These are phyloP conservation scores for Exophiala bonariae DNA, from an alignment of 2,329 filamentous ascomycete species.

Conservation along the genomic window DNA sequence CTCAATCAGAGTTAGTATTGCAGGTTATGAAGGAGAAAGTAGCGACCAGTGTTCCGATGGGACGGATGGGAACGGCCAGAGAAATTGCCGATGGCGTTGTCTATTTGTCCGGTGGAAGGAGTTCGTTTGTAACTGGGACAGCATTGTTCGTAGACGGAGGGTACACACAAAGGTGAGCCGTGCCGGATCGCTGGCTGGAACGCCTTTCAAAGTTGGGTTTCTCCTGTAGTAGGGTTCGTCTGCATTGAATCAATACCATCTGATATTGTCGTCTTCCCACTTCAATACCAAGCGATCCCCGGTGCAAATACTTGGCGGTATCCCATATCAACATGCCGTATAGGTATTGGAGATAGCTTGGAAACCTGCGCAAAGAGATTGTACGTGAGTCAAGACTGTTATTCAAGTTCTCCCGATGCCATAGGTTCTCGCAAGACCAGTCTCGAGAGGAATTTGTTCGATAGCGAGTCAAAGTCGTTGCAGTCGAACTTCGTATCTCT, in stretches of 20 bases:
- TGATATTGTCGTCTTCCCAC: too few species aligned
- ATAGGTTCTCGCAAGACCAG: slow-evolving; percentile 75
- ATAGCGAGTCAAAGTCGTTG: slow-evolving; percentile 89
- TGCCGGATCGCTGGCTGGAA: too few species aligned
- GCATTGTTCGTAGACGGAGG: slow-evolving; percentile 72
- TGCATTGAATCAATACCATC: not conserved
- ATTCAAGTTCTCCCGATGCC: slow-evolving; percentile 4
- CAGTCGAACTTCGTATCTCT: slow-evolving; percentile 84
- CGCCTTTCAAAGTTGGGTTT: too few species aligned
- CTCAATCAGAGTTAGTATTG: slow-evolving; percentile 71
- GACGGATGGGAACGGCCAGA: slow-evolving; percentile 50
- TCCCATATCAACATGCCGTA: too few species aligned
- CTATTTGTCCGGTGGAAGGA: slow-evolving; percentile 67
- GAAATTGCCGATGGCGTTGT: slow-evolving; percentile 64
- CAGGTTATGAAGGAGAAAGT: slow-evolving; percentile 57
- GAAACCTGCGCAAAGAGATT: too few species aligned
- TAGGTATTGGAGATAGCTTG: too few species aligned
- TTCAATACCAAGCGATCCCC: too few species aligned
- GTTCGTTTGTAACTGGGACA: slow-evolving; percentile 69
- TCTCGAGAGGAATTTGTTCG: slow-evolving; percentile 96
- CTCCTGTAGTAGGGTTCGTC: not conserved
- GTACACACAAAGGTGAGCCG: slow-evolving; percentile 47
- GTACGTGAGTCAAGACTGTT: slow-evolving; percentile 20
- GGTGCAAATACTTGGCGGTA: too few species aligned
- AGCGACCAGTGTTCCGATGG: slow-evolving; percentile 50